phyloP scores from a whole-genome alignment of 805 yeast genomes.

The Dipodascus albidus region DNA sequence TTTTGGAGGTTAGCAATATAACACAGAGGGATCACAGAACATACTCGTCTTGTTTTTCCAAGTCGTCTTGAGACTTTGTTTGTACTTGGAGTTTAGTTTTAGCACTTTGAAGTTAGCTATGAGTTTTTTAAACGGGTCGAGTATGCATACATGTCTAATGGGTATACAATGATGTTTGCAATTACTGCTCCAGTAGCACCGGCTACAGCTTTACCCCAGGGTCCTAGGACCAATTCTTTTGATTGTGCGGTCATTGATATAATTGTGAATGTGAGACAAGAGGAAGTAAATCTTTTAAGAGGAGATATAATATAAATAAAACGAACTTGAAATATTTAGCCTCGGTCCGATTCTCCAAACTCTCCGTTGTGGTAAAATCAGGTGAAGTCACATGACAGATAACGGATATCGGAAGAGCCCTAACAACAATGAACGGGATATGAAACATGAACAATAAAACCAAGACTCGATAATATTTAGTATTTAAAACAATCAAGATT shows the following conservation, averaged over 20 bases:
- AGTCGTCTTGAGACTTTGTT: constrained; percentile 15
- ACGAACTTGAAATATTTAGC: background rate
- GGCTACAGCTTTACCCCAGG: constrained; percentile 67
- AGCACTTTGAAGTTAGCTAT: constrained; percentile 22
- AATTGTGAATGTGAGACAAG: background rate
- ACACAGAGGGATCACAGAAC: background rate
- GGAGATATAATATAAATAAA: background rate
- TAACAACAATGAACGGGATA: too few relatives aligned
- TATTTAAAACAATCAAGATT: too few relatives aligned
- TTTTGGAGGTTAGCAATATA: constrained; percentile 3
- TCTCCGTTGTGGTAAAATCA: too few relatives aligned
- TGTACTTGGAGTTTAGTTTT: constrained; percentile 73
- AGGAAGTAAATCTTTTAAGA: background rate
- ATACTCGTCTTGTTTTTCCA: constrained; percentile 6
- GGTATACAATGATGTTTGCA: constrained; percentile 72
- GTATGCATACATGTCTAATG: constrained; percentile 48
- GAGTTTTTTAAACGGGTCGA: background rate
- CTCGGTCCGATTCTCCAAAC: background rate
- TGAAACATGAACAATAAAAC: background rate
- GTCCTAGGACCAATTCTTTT: constrained; percentile 22
- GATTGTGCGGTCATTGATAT: constrained; percentile 1
- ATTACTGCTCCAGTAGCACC: constrained; percentile 75
- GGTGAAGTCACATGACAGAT: too few relatives aligned
- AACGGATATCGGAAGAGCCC: background rate
- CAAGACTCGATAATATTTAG: too few relatives aligned